These are phyloP conservation scores for Warburgia ugandensis DNA, from an alignment of 164 flowering plant genomes.

Conservation along the genomic window DNA sequence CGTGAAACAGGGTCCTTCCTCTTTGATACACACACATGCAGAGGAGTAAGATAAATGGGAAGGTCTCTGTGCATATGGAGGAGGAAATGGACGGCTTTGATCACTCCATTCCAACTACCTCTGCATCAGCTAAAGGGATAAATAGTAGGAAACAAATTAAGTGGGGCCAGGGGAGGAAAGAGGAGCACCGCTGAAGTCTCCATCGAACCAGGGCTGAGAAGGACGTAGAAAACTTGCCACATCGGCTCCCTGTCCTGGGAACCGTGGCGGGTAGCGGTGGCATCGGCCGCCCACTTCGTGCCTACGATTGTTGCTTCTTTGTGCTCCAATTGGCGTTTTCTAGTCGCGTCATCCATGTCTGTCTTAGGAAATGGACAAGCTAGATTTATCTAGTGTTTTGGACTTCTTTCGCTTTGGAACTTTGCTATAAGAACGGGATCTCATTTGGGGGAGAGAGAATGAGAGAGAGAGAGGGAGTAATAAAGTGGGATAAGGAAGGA, in stretches of 20 bases:
- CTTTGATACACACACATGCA: neutral
- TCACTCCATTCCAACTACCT: neutral
- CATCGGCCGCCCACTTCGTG: neutral
- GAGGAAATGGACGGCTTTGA: neutral
- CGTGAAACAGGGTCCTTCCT: neutral
- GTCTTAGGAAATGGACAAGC: neutral
- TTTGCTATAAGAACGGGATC: too few species aligned
- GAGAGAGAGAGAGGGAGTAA: too few species aligned
- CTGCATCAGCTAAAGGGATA: neutral
- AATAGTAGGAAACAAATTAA: neutral
- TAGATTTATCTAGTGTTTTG: too few species aligned
- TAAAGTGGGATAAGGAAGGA: too few species aligned
- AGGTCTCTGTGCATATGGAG: neutral
- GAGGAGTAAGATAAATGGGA: neutral
- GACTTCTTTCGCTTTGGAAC: too few species aligned
- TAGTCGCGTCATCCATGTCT: neutral
- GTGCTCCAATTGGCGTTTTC: conserved; percentile 1
- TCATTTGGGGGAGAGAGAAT: too few species aligned
- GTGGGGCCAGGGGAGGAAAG: too few species aligned
- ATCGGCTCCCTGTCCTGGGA: conserved; percentile 3
- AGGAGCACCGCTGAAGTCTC: too few species aligned
- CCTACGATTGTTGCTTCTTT: too few species aligned
- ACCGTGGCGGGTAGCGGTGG: too few species aligned
- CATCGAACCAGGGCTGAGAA: neutral
- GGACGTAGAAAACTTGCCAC: neutral